Evolutionary conservation across 1,139 yeast species (phyloP).

Genomic region (Magnusiomyces tetraspermus): DNA sequence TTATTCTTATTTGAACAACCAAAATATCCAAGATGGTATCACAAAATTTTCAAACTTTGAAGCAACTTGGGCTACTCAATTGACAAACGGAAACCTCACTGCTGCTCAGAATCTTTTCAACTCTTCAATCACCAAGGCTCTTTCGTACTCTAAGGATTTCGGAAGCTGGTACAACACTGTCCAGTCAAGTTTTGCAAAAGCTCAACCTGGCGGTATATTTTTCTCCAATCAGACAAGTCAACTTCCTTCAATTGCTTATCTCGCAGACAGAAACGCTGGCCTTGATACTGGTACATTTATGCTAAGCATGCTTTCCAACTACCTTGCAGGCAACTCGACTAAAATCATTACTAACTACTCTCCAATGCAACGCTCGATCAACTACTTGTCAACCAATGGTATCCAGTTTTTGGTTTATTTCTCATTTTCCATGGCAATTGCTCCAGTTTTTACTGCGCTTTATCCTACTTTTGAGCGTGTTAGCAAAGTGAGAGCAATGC

Average conservation of each 20-base stretch:
- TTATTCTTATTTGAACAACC: slow-evolving; percentile 18
- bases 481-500: slow-evolving; percentile 32
- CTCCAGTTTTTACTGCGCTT: slow-evolving; percentile 31
- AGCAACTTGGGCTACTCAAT: no score
- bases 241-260: slow-evolving; percentile 25
- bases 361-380: slow-evolving; percentile 30
- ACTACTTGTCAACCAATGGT: slow-evolving; percentile 27
- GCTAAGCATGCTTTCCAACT: slow-evolving; percentile 27
- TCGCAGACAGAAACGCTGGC: slow-evolving; percentile 20
- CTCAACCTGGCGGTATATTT: slow-evolving; percentile 31
- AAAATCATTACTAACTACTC: slow-evolving; percentile 28
- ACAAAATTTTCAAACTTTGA: slow-evolving; percentile 17
- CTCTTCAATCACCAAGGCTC: no score
- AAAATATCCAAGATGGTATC: slow-evolving; percentile 6
- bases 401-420: slow-evolving; percentile 31
- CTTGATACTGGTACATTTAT: slow-evolving; percentile 22
- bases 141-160: no score
- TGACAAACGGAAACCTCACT: no score
- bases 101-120: no score
- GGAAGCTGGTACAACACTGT: slow-evolving; percentile 14
- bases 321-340: slow-evolving; percentile 26
- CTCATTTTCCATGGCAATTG: slow-evolving; percentile 31
- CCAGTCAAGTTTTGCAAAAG: slow-evolving; percentile 18
- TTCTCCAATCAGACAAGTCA: slow-evolving; percentile 19
- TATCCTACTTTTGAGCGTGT: slow-evolving; percentile 34